Conservation (phyloP, 345 rosid species). For the Gossypium thurberi region DNA sequence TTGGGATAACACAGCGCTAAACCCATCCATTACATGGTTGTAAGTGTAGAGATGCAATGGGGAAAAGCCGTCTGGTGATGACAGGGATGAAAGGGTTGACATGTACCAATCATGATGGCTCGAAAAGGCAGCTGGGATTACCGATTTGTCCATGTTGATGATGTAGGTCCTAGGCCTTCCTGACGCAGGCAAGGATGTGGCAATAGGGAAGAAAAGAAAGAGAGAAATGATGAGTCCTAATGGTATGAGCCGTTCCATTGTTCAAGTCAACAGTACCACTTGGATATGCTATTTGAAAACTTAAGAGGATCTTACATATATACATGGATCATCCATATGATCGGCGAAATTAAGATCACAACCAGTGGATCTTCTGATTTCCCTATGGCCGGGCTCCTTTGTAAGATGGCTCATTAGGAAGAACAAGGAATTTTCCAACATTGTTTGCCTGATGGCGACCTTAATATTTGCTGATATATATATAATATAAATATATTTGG, state of each 20-base stretch:
- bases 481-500: too few relatives aligned
- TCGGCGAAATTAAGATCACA: neutral
- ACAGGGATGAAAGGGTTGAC: slow-evolving; percentile 33
- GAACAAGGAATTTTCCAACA: neutral
- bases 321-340: neutral
- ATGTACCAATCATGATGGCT: slow-evolving; percentile 38
- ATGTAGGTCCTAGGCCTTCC: slow-evolving; percentile 23
- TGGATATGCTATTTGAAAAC: neutral
- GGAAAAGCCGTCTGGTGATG: slow-evolving; percentile 19
- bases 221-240: slow-evolving; percentile 10
- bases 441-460: neutral
- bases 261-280: neutral
- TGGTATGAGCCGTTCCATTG: slow-evolving; percentile 8
- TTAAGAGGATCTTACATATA: slow-evolving; percentile 4
- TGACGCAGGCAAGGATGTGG: neutral
- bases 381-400: neutral
- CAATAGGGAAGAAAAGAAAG: slow-evolving; percentile 11
- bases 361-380: neutral
- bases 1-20: slow-evolving; percentile 35
- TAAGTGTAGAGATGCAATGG: slow-evolving; percentile 43
- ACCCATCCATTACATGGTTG: slow-evolving; percentile 39
- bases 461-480: neutral
- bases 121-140: slow-evolving; percentile 29
- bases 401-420: too few relatives aligned
- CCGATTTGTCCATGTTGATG: slow-evolving; percentile 41